Percentiles rank a stretch among this genome's conserved stretches.
Conservation (phyloP, 1,139 yeast genomes). For the Citeromyces siamensis region DNA sequence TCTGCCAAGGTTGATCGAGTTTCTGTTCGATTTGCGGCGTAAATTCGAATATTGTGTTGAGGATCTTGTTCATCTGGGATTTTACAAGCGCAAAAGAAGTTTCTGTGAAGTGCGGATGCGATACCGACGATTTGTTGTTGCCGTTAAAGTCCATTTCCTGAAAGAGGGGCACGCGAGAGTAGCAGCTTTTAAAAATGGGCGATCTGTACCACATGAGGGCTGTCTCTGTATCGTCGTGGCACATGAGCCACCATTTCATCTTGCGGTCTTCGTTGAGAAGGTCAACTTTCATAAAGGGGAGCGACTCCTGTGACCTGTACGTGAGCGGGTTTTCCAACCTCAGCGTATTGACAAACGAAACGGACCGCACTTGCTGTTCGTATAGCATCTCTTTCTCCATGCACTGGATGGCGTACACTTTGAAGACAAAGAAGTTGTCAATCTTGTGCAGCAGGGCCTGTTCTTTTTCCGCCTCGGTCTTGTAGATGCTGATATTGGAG, state of each 20-base stretch:
- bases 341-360: neutral
- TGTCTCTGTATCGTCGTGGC: slow-evolving; percentile 5
- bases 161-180: slow-evolving; percentile 5
- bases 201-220: slow-evolving; percentile 4
- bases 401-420: neutral
- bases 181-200: slow-evolving; percentile 4
- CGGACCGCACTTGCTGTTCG: neutral
- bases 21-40: neutral
- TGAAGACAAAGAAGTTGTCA: neutral
- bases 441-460: neutral
- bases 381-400: neutral
- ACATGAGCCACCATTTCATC: slow-evolving; percentile 6
- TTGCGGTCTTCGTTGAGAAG: slow-evolving; percentile 1
- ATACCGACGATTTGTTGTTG: neutral
- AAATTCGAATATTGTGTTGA: slow-evolving; percentile 2
- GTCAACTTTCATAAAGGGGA: slow-evolving; percentile 4
- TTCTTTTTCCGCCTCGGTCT: neutral
- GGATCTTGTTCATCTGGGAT: neutral
- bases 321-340: neutral
- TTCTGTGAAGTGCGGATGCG: slow-evolving; percentile 3
- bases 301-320: slow-evolving; percentile 2
- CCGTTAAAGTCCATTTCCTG: slow-evolving; percentile 4
- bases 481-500: neutral
- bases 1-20: neutral
- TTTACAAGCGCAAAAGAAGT: neutral